Base-by-base conservation (phyloP, 768 basidiomycete genomes). In the Lactifluus hygrophoroides region DNA sequence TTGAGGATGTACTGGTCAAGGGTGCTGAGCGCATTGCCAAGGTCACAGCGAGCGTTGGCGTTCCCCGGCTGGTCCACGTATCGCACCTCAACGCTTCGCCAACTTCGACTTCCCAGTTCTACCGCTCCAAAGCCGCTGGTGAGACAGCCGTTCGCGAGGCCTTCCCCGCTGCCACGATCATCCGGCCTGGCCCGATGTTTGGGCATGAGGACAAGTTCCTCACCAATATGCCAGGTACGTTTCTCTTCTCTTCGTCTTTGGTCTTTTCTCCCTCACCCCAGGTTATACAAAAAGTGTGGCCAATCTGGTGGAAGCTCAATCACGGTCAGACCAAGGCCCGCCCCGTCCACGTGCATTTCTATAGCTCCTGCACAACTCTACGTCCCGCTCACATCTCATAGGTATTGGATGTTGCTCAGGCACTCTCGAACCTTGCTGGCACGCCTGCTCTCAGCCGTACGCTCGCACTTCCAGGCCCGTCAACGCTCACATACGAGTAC, bases 141-240 rank as follows among this genome's bases (percentile, higher is more conserved):
- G 96, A 99, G 73, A 83, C 86, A 64, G 83, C 80, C 51, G 94
- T 98, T 62, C 84, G 83, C 69, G 80, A 81, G 53, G 88, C 77
- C 3, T 97, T 93, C 77, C 87, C 88, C 2, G 77, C 75, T 35
- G 92, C 94, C 38, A 96, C 90, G 38, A 89, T 99, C 65, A 80
- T 96, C 54, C 77, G 93, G 49, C 96, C 96, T 42, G 82, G 82
- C 10, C 68, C 80, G 32, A 84, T 97, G 83, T 99, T 77, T 71
- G 96, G 96, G n/a, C 83, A 86, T 67, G 96, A 99, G 73, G 96
- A 99, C 75, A 91, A 87, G 72, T 73, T 98, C 50, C 73, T 98
- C 69, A 94, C 88, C 70, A 94, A 90, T 69, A 88, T 96, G 72
- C 88, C 93, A 50, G 75, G 94, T 94, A 70, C 72, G 88, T 80